Base-by-base conservation (phyloP, 306 rosid species). In the Gillenia trifoliata region DNA sequence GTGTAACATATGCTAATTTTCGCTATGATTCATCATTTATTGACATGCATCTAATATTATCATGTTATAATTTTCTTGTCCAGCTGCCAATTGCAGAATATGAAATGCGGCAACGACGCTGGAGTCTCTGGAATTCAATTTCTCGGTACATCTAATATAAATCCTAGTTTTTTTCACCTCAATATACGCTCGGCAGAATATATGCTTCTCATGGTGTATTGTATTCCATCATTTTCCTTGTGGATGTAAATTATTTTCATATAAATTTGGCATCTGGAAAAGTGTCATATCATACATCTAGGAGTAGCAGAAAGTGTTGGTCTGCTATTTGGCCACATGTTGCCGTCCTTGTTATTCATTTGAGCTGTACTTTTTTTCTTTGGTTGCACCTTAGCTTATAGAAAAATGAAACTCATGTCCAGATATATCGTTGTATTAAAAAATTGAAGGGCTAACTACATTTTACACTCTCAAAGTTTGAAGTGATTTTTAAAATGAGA, bases 31-130 rank as follows among this genome's bases (percentile, higher is more conserved):
- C 33, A 59, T 59, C 64, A 2, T 25, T 26, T 11, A 23, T 59
- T 55, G 60, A 55, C 60, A 11, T 26, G 28, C 1, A 5, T 59
- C 31, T 25, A 26, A 25, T 59, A 59, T 23, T 6, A 59, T 25
- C 0, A 26, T 25, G 19, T 0, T 15, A 10, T 59, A 25, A 26
- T 11, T 59, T 59, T 59, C 16, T 11, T 59, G 64, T 59, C 64
- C 64, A 59, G 64, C 64, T 59, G 64, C 64, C 64, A 59, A 59
- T 26, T 59, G 64, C 33, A 59, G 64, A 59, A 59, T 59, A 23
- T 59, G 64, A 59, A 55, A 59, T 25, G 30, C 64, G 1, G 64
- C 33, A 26, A 26, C 11, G 31, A 59, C 64, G 33, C 30, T 25
- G 64, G 30, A 59, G 9, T 1, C 10, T 26, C 19, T 11, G 33